Conservation (phyloP, 768 basidiomycete species). For the Phylloporus rhodoxanthus region DNA sequence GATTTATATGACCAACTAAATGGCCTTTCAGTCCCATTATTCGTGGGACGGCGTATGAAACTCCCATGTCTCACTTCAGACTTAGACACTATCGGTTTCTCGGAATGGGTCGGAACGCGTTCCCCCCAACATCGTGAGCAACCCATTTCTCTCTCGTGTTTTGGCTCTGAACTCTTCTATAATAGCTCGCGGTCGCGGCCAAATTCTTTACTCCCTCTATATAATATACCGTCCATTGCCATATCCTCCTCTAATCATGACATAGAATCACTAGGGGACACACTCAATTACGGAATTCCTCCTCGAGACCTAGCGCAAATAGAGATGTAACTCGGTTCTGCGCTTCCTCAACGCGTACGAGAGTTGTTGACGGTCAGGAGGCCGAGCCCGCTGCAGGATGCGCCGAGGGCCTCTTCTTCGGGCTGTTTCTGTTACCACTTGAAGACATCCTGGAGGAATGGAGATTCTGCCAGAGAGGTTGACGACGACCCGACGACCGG, state of each 20-base stretch:
- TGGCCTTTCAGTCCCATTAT: too few species aligned
- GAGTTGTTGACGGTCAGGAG: constrained; percentile 97
- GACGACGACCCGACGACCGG: constrained; percentile 85
- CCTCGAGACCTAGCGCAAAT: constrained; percentile 74
- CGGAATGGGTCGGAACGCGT: too few species aligned
- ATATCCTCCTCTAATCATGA: constrained; percentile 76
- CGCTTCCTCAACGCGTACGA: constrained; percentile 79
- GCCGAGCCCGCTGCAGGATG: constrained; percentile 83
- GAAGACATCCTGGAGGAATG: constrained; percentile 95
- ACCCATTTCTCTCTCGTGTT: constrained; percentile 1
- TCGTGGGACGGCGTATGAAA: too few species aligned
- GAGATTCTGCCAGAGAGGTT: constrained; percentile 92
- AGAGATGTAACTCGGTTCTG: constrained; percentile 79
- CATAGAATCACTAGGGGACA: constrained; percentile 91
- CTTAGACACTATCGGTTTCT: too few species aligned
- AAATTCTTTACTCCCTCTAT: constrained; percentile 60
- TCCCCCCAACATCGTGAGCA: constrained; percentile 51
- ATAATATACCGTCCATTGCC: constrained; percentile 43
- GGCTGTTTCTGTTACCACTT: constrained; percentile 85
- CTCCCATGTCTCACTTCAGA: too few species aligned
- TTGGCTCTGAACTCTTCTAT: constrained; percentile 2
- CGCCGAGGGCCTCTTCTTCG: constrained; percentile 90
- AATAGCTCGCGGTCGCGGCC: constrained; percentile 42
- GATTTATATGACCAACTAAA: too few species aligned
- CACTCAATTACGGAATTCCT: constrained; percentile 86